These are phyloP conservation scores for Pestalotiopsis sp. DNA, from an alignment of 2,329 filamentous ascomycete genomes.

Conservation along the genomic window DNA sequence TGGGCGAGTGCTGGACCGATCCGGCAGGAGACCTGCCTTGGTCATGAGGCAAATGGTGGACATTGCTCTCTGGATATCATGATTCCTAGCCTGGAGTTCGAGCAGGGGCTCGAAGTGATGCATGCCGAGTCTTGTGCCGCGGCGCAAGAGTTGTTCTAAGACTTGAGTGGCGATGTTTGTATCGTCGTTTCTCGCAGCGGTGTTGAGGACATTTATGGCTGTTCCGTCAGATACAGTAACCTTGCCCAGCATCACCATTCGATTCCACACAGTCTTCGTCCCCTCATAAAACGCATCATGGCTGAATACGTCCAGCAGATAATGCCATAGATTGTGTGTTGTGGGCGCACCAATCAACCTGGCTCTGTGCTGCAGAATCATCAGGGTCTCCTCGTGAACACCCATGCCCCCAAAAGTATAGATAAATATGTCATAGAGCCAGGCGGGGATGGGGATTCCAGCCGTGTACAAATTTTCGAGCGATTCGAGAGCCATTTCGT, in stretches of 20 bases:
- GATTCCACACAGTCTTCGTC: constrained; percentile 72
- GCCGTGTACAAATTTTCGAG: constrained; percentile 68
- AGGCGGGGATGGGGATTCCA: constrained; percentile 59
- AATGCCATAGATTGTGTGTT: constrained; percentile 63
- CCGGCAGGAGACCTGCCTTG: constrained; percentile 59
- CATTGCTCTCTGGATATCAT: constrained; percentile 68
- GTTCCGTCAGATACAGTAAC: constrained; percentile 67
- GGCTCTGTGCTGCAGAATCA: constrained; percentile 63
- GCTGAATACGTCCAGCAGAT: constrained; percentile 77
- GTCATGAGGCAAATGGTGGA: constrained; percentile 75
- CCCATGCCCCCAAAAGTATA: constrained; percentile 71
- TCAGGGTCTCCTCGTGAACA: constrained; percentile 77
- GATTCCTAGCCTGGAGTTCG: constrained; percentile 64
- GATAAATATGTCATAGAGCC: constrained; percentile 80
- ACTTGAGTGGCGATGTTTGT: constrained; percentile 70
- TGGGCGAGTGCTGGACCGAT: constrained; percentile 62
- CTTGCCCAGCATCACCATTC: constrained; percentile 57
- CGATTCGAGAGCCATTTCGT: constrained; percentile 76
- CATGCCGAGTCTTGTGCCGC: constrained; percentile 58
- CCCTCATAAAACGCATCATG: constrained; percentile 64
- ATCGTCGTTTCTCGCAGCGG: constrained; percentile 72
- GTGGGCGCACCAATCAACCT: constrained; percentile 41
- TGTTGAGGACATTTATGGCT: constrained; percentile 69
- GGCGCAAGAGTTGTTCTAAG: constrained; percentile 64
- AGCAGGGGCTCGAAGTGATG: constrained; percentile 82